A percentile compares a stretch with the other conserved stretches of the same genome.
These are phyloP conservation scores for Fraxinus quadrangulata DNA, from an alignment of 257 asterid species.

Conservation along the genomic window DNA sequence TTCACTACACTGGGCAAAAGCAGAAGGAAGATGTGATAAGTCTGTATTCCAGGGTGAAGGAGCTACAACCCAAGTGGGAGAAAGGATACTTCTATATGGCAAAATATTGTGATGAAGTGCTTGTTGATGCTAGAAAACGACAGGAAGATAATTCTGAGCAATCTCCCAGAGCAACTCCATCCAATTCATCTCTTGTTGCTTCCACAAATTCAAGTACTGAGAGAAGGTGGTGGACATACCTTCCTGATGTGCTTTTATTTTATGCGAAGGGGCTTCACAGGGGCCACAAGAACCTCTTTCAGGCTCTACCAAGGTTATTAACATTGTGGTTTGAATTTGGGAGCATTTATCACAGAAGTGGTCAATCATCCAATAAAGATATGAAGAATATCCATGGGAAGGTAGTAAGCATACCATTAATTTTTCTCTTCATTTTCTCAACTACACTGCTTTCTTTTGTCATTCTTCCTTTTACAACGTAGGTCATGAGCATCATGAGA, in stretches of 20 bases:
- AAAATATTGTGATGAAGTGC: conserved; percentile 91
- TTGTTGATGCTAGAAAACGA: conserved; percentile 91
- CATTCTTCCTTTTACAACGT: conserved; percentile 34
- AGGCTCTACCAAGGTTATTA: conserved; percentile 93
- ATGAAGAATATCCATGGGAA: conserved; percentile 60
- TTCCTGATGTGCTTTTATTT: conserved; percentile 82
- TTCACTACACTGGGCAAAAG: conserved; percentile 94
- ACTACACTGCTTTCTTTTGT: conserved; percentile 2
- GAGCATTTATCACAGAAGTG: conserved; percentile 56
- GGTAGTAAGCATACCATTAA: conserved; percentile 49
- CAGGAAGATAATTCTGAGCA: conserved; percentile 72
- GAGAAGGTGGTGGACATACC: conserved; percentile 80
- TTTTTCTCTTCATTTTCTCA: conserved; percentile 23
- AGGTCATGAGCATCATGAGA: conserved; percentile 87
- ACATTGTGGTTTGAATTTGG: conserved; percentile 98
- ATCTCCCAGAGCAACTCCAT: conserved; percentile 48
- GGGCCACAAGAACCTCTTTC: conserved; percentile 95
- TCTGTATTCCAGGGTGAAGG: conserved; percentile 88
- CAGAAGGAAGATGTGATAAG: conserved; percentile 91
- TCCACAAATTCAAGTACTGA: conserved; percentile 61
- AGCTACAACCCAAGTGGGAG: conserved; percentile 96
- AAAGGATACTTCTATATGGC: conserved; percentile 94
- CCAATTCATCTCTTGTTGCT: conserved; percentile 46
- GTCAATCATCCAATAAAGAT: conserved; percentile 60
- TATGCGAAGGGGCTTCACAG: conserved; percentile 94